Percentiles rank a stretch among this genome's conserved stretches.
phyloP scores from a whole-genome alignment of 495 filamentous ascomycete genomes.

The Diplogelasinospora grovesii region DNA sequence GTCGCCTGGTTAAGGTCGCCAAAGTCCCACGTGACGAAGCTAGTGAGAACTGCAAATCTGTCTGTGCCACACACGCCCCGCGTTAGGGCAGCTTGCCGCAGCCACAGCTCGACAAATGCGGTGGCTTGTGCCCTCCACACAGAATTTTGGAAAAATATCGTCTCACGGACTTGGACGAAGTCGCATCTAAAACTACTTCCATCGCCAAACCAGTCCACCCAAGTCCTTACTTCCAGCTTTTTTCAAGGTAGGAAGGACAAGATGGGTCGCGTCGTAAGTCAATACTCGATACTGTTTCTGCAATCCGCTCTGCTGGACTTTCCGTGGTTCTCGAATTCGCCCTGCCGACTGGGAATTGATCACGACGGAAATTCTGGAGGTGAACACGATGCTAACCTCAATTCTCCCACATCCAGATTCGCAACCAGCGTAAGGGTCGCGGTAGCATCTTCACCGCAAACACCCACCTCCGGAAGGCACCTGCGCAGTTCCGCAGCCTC shows the following conservation, averaged over 20 bases:
- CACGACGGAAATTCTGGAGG: constrained; percentile 4
- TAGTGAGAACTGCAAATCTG: neutral
- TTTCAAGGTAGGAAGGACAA: constrained; percentile 31
- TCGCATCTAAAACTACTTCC: constrained; percentile 23
- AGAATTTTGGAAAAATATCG: constrained; percentile 35
- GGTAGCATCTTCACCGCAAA: constrained; percentile 88
- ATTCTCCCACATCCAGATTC: constrained; percentile 52
- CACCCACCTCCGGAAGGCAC: constrained; percentile 85
- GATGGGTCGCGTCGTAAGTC: constrained; percentile 51
- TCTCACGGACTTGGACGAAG: constrained; percentile 20
- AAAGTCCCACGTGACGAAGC: neutral
- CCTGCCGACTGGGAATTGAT: too few relatives aligned
- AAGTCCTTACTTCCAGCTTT: constrained; percentile 25
- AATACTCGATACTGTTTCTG: constrained; percentile 7
- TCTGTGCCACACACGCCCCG: constrained; percentile 10
- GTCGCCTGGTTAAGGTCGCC: too few relatives aligned
- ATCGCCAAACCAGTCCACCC: constrained; percentile 26
- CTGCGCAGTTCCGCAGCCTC: constrained; percentile 83
- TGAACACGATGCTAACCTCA: constrained; percentile 19
- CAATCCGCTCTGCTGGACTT: too few relatives aligned
- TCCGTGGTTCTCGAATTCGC: too few relatives aligned
- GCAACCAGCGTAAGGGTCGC: constrained; percentile 97
- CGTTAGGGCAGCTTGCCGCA: constrained; percentile 27
- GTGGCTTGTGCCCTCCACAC: constrained; percentile 29
- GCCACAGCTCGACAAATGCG: constrained; percentile 17